A percentile compares a stretch with the other conserved stretches of the same genome.
These are phyloP conservation scores for Phialemonium atrogriseum DNA, from an alignment of 2,329 filamentous ascomycete species.

Conservation along the genomic window DNA sequence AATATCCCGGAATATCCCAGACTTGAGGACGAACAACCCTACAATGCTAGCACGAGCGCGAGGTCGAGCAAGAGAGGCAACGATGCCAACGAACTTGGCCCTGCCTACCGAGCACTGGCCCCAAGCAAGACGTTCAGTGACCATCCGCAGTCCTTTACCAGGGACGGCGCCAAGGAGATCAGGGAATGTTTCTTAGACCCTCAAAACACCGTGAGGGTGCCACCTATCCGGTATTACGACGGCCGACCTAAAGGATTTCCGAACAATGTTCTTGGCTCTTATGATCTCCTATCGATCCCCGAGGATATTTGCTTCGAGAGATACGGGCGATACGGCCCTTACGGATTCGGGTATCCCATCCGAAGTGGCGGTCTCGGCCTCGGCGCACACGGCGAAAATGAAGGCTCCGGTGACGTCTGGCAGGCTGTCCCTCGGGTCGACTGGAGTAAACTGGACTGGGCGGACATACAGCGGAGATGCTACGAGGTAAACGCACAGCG, in stretches of 20 bases:
- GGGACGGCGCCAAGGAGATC: conserved; percentile 38
- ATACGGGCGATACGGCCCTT: conserved; percentile 79
- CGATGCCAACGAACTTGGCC: conserved; percentile 17
- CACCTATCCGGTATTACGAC: conserved; percentile 62
- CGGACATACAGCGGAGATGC: conserved; percentile 67
- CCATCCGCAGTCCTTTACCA: conserved; percentile 28
- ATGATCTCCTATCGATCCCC: conserved; percentile 67
- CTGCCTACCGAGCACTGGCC: conserved; percentile 26
- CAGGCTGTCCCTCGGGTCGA: conserved; percentile 62
- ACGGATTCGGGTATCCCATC: conserved; percentile 78
- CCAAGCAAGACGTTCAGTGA: conserved; percentile 45
- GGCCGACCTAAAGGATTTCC: conserved; percentile 81
- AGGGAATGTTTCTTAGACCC: conserved; percentile 73
- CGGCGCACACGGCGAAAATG: conserved; percentile 75
- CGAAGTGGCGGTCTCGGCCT: conserved; percentile 73
- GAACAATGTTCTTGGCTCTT: conserved; percentile 77
- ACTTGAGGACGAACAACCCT: conserved; percentile 48
- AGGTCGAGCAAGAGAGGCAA: conserved; percentile 9
- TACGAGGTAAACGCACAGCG: conserved; percentile 60
- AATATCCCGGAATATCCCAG: conserved; percentile 78
- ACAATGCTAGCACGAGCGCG: conserved; percentile 19
- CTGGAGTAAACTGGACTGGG: conserved; percentile 72
- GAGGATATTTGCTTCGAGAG: conserved; percentile 91
- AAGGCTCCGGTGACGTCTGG: conserved; percentile 78
- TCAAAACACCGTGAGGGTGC: conserved; percentile 56